Percentiles rank a stretch among this genome's conserved stretches.
Evolutionary conservation across 1,284 basidiomycete genomes (phyloP).

Genomic region (Crepidotus sp.): DNA sequence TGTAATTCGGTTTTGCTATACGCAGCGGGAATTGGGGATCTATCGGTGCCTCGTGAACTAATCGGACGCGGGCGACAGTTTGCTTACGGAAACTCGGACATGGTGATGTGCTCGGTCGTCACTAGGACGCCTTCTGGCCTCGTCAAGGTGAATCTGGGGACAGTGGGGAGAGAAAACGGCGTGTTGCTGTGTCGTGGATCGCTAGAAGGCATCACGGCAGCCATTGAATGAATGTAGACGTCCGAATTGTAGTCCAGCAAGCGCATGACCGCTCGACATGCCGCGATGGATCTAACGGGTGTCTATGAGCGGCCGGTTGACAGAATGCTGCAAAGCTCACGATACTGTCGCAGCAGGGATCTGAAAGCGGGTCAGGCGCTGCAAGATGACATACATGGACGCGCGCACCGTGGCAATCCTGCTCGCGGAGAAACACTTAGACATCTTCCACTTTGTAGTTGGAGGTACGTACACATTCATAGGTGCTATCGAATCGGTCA

Average conservation of each 20-base stretch:
- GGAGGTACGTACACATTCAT: slow-evolving; percentile 53
- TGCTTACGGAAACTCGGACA: slow-evolving; percentile 34
- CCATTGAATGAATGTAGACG: slow-evolving; percentile 40
- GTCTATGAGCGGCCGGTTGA: slow-evolving; percentile 6
- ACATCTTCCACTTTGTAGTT: neutral
- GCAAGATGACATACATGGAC: slow-evolving; percentile 7
- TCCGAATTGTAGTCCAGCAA: slow-evolving; percentile 46
- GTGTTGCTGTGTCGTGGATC: slow-evolving; percentile 24
- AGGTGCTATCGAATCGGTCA: slow-evolving; percentile 30
- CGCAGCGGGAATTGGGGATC: neutral
- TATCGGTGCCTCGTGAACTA: neutral
- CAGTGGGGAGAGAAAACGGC: slow-evolving; percentile 21
- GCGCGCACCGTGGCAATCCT: slow-evolving; percentile 30
- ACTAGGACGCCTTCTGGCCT: slow-evolving; percentile 45
- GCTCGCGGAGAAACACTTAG: slow-evolving; percentile 3
- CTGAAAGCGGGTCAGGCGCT: slow-evolving; percentile 23
- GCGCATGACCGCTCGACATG: slow-evolving; percentile 58
- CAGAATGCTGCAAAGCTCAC: slow-evolving; percentile 28
- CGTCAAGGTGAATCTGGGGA: slow-evolving; percentile 24
- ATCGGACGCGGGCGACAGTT: neutral
- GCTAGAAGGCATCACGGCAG: slow-evolving; percentile 28
- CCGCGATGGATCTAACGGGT: slow-evolving; percentile 43
- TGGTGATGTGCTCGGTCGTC: slow-evolving; percentile 51
- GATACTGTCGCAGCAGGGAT: slow-evolving; percentile 58
- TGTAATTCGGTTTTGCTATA: slow-evolving; percentile 13